phyloP scores from a whole-genome alignment of 345 rosid genomes.

The Hibiscus mutabilis region DNA sequence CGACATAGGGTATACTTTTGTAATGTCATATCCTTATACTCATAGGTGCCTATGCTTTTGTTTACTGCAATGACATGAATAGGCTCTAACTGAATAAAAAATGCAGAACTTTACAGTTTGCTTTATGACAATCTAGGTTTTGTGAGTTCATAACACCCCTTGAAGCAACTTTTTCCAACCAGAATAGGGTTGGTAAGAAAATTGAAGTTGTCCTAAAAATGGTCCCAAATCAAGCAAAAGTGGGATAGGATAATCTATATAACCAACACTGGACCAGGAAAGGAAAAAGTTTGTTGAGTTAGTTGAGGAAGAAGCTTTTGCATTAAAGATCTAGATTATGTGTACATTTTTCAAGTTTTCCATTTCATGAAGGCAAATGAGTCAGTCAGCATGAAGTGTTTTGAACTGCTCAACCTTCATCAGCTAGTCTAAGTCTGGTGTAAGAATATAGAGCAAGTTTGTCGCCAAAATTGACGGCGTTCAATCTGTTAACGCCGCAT shows the following conservation, averaged over 20 bases:
- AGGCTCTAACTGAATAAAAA: not conserved
- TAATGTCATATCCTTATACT: not conserved
- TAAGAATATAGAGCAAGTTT: not conserved
- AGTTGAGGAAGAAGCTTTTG: constrained; percentile 15
- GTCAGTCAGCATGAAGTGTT: not conserved
- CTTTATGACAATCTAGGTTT: too few species aligned
- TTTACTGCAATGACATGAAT: not conserved
- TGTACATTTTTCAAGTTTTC: not conserved
- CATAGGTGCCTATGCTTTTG: not conserved
- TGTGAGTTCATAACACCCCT: not conserved
- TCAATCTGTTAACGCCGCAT: not conserved
- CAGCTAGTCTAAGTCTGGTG: not conserved
- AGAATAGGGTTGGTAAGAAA: not conserved
- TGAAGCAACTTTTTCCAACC: not conserved
- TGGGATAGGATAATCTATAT: not conserved
- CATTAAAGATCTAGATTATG: constrained; percentile 11
- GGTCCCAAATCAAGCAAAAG: constrained; percentile 2
- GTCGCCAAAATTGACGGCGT: not conserved
- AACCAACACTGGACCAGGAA: constrained; percentile 2
- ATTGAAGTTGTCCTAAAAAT: constrained; percentile 3
- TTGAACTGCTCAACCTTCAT: not conserved
- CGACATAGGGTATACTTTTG: not conserved
- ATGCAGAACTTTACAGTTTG: not conserved
- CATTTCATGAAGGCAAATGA: not conserved
- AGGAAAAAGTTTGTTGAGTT: constrained; percentile 13